Evolutionary conservation across 169 alveolate species (phyloP).

Genomic region (Eimeria zaria): DNA sequence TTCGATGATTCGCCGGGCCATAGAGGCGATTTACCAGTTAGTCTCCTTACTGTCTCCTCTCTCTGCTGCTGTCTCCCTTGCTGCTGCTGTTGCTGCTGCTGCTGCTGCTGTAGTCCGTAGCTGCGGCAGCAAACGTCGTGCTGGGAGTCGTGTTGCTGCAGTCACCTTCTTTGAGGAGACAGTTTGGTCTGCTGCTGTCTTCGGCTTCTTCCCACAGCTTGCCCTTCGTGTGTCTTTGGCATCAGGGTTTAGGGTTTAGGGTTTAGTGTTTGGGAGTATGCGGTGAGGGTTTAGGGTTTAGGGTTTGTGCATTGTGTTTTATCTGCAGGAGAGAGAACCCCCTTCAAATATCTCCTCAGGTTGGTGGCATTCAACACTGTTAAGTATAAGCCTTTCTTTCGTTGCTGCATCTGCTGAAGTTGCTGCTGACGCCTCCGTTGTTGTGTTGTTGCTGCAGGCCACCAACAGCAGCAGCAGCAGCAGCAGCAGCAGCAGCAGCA

Average conservation of each 20-base stretch:
- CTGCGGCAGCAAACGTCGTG: too few relatives aligned
- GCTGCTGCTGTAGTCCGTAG: not conserved
- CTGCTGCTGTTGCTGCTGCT: not conserved
- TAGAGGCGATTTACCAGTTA: not conserved
- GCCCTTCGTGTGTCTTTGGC: too few relatives aligned
- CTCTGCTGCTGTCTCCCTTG: not conserved
- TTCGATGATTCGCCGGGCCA: not conserved
- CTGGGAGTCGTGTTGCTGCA: too few relatives aligned
- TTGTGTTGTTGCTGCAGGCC: constrained; percentile 15
- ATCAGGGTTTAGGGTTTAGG: too few relatives aligned
- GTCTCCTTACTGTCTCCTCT: not conserved
- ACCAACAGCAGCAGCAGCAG: too few relatives aligned
- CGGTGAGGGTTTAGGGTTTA: not conserved
- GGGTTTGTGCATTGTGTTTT: not conserved
- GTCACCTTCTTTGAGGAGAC: too few relatives aligned
- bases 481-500: not conserved
- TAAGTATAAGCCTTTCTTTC: not conserved
- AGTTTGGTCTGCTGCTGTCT: too few relatives aligned
- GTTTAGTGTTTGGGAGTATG: not conserved
- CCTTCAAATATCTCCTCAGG: constrained; percentile 8
- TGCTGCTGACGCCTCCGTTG: not conserved
- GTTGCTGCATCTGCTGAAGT: not conserved
- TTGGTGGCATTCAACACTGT: not conserved
- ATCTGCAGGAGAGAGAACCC: constrained; percentile 1
- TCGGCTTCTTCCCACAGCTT: too few relatives aligned